A percentile compares a stretch with the other conserved stretches of the same genome.
These are phyloP conservation scores for Juglanconis sp. DNA, from an alignment of 2,329 filamentous ascomycete genomes.

Conservation along the genomic window DNA sequence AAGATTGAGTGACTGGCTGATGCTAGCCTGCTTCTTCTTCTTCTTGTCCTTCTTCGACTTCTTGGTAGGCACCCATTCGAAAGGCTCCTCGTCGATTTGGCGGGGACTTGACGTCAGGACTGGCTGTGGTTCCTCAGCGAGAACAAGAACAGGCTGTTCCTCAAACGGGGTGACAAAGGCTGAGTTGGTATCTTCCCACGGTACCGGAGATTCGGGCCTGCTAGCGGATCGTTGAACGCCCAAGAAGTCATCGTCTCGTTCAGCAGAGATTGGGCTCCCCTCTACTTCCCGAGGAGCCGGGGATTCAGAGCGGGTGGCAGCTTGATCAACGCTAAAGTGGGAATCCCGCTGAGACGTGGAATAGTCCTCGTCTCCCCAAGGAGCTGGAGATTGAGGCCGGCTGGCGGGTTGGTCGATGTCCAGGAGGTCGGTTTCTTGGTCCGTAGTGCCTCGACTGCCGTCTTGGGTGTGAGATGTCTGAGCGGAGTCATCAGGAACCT, in stretches of 20 bases:
- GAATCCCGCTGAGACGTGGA: neutral
- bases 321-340: neutral
- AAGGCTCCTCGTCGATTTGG: neutral
- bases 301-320: neutral
- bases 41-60: conserved; percentile 9
- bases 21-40: conserved; percentile 18
- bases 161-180: conserved; percentile 10
- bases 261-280: neutral
- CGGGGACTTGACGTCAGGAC: neutral
- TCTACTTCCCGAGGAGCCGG: neutral
- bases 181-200: neutral
- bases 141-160: neutral
- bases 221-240: neutral
- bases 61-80: neutral
- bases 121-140: neutral
- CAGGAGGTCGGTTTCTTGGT: neutral
- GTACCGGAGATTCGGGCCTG: neutral
- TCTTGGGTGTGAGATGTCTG: neutral
- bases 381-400: neutral
- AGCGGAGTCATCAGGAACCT: neutral
- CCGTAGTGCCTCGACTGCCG: neutral
- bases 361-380: neutral
- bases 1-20: conserved; percentile 12
- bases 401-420: neutral
- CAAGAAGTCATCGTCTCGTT: neutral